phyloP scores from a whole-genome alignment of 805 yeast species.

The Candida easanensis region DNA sequence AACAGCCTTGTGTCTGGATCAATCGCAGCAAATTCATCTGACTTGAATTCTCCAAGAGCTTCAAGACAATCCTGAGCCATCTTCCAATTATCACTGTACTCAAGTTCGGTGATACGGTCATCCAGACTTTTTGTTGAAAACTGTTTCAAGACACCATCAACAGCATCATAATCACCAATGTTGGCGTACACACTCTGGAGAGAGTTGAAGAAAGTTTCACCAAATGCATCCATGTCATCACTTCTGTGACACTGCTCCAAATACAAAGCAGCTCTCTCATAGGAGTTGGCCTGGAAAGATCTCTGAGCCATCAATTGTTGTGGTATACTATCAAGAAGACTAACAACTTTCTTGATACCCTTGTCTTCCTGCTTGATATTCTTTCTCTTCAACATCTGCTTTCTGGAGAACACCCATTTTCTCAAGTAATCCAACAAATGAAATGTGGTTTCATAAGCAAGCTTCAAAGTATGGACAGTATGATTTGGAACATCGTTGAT shows the following conservation, averaged over 20 bases:
- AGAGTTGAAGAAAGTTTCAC: constrained; percentile 40
- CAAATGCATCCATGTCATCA: constrained; percentile 29
- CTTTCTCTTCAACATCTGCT: constrained; percentile 20
- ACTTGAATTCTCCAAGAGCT: constrained; percentile 47
- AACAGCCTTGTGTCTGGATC: constrained; percentile 51
- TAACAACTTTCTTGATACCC: constrained; percentile 37
- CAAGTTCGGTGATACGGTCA: constrained; percentile 79
- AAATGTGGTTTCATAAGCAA: constrained; percentile 72
- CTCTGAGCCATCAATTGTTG: constrained; percentile 69
- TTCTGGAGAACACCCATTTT: constrained; percentile 54
- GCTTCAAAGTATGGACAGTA: constrained; percentile 55
- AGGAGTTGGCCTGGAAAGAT: constrained; percentile 80
- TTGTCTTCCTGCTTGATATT: constrained; percentile 27
- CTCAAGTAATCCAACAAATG: constrained; percentile 78
- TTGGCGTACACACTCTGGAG: constrained; percentile 82
- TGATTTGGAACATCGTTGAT: constrained; percentile 45
- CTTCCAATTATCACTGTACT: constrained; percentile 82
- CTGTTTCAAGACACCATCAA: constrained; percentile 78
- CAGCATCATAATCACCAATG: constrained; percentile 84
- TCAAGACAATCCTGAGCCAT: constrained; percentile 84
- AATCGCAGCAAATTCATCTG: constrained; percentile 26
- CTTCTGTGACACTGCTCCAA: constrained; percentile 70
- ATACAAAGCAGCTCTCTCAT: constrained; percentile 83
- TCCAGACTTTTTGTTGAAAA: constrained; percentile 66
- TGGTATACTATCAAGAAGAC: constrained; percentile 56